Evolutionary conservation across 257 asterid genomes (phyloP), one percentile per base, ranked within the genome.

Genomic region (Solanum dulcamara): DNA sequence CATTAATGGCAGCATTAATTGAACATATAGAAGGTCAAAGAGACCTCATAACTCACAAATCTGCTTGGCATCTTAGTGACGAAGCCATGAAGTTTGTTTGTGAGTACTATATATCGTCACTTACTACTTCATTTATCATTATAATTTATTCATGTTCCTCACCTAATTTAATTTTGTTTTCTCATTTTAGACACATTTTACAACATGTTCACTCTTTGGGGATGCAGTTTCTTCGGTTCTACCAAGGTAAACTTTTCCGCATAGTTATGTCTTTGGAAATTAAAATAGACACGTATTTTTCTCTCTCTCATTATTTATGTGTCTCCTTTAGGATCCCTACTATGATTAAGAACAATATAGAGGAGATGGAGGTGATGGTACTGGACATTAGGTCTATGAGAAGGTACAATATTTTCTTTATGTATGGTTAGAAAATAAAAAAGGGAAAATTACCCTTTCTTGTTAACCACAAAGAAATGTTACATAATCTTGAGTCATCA

Each of bases 21-120:
- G 98, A 94, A 87, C 98, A 93, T 72, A 0, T 87, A 87, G 98
- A 95, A 84, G 98, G 98, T 64, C 96, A 94, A 71, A 90, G 97
- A 75, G 97, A 95, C 68, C 93, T 95, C 66, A 90, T 94, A 48
- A 95, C 96, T n/a, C 95, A 92, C 89, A 95, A 95, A 81, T 92
- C 96, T 83, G 92, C 93, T 72, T 95, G 98, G 98, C 98, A 95
- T 86, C 93, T 95, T 3, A 95, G 96, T 88, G 98, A 95, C 80
- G 72, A 89, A 59, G 91, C 94, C 88, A 95, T 95, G 57, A 95
- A 95, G 95, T 93, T 91, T 79, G 89, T 95, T 28, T 75, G 82
- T 75, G 40, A 75, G 82, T 75, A 26, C n/a, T 42, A 5, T 70
- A 35, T 70, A 71, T 74, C 32, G 33, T 35, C 5, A 9, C 26